phyloP scores from a whole-genome alignment of 371 early-diverging fungal species.

The Mucor plumbeus region DNA sequence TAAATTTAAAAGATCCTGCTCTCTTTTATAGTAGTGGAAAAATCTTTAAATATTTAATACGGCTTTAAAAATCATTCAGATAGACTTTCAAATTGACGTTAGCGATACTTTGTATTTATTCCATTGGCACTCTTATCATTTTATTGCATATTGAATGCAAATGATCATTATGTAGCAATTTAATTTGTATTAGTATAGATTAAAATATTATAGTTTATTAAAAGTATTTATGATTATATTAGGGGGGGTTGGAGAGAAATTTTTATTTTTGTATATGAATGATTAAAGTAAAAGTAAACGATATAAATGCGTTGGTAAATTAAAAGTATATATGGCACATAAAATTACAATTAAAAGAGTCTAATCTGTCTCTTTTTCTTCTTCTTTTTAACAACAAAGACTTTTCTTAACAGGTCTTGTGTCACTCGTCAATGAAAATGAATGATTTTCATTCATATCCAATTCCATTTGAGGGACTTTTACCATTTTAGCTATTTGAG shows the following conservation, averaged over 20 bases:
- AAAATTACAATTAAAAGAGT: conserved; percentile 1
- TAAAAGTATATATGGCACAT: conserved; percentile 9
- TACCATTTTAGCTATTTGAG: conserved; percentile 78
- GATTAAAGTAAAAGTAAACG: not conserved
- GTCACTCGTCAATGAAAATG: conserved; percentile 27
- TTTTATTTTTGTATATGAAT: not conserved
- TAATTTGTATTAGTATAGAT: not conserved
- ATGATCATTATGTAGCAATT: too few relatives aligned
- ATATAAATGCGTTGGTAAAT: not conserved
- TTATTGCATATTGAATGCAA: not conserved
- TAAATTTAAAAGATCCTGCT: too few relatives aligned
- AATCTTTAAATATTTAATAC: too few relatives aligned
- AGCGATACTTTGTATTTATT: too few relatives aligned
- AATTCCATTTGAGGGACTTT: conserved; percentile 61
- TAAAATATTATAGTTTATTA: not conserved
- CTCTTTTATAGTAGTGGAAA: too few relatives aligned
- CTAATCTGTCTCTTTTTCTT: conserved; percentile 3
- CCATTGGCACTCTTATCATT: not conserved
- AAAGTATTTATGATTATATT: not conserved
- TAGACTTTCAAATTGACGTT: too few relatives aligned
- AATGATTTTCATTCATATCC: conserved; percentile 46
- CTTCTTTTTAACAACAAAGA: conserved; percentile 21
- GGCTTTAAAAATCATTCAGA: too few relatives aligned
- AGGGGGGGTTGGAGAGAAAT: too few relatives aligned
- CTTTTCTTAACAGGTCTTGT: conserved; percentile 9